These are phyloP conservation scores for Daucus carota DNA, from an alignment of 129 eudicot species.

Conservation along the genomic window DNA sequence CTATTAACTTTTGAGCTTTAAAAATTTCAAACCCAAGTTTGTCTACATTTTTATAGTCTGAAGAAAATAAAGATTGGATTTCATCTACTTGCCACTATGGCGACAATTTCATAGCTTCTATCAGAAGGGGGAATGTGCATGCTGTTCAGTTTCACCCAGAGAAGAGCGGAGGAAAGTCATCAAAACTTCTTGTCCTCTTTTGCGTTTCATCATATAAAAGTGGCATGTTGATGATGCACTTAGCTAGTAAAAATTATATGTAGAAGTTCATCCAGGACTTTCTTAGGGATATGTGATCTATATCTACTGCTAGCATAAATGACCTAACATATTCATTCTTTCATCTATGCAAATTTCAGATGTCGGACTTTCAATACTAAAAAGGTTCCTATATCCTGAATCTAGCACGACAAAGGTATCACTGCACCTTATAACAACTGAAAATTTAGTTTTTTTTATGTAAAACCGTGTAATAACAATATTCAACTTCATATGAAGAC, in stretches of 20 bases:
- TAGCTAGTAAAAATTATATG: background rate
- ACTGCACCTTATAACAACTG: background rate
- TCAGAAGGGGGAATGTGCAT: conserved; percentile 81
- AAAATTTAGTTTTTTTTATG: background rate
- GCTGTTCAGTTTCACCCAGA: conserved; percentile 99
- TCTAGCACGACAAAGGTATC: conserved; percentile 58
- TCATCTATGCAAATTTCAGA: conserved; percentile 36
- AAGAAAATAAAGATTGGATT: conserved; percentile 81
- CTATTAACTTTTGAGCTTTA: background rate
- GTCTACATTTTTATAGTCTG: conserved; percentile 37
- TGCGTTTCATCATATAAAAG: background rate
- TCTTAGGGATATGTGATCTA: background rate
- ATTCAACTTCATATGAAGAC: conserved; percentile 58
- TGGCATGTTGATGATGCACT: background rate
- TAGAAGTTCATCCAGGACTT: background rate
- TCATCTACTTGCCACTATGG: conserved; percentile 88
- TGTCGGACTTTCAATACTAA: conserved; percentile 82
- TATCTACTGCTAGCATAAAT: background rate
- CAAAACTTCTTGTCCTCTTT: background rate
- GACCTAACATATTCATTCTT: background rate
- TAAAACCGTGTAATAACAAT: conserved; percentile 25
- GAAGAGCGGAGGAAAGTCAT: conserved; percentile 87
- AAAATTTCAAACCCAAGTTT: background rate
- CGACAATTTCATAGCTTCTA: conserved; percentile 71
- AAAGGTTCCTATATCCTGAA: conserved; percentile 67